A percentile compares a stretch with the other conserved stretches of the same genome.
These are phyloP conservation scores for Talaromyces nanjingensis DNA, from an alignment of 495 filamentous ascomycete genomes.

Conservation along the genomic window DNA sequence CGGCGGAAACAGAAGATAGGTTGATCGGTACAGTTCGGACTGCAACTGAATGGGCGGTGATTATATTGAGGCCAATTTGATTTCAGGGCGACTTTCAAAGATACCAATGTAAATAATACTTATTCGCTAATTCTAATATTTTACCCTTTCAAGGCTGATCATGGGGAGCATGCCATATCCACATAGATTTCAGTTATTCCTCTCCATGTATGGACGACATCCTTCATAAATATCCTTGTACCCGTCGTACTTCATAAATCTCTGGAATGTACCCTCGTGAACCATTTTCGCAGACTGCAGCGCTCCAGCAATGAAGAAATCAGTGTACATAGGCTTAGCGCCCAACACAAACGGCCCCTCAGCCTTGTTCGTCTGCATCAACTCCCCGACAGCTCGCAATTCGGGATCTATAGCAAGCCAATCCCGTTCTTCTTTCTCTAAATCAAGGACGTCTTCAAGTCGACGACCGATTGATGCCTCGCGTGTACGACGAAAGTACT, in stretches of 20 bases:
- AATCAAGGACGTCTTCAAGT: constrained; percentile 29
- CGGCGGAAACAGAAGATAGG: constrained; percentile 4
- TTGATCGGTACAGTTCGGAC: neutral
- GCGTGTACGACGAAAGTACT: constrained; percentile 32
- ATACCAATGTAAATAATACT: neutral
- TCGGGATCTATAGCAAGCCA: constrained; percentile 20
- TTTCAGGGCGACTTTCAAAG: neutral
- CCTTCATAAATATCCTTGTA: constrained; percentile 29
- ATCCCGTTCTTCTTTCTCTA: constrained; percentile 22
- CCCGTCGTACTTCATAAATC: constrained; percentile 20
- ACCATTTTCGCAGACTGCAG: constrained; percentile 28
- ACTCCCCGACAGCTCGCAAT: constrained; percentile 20
- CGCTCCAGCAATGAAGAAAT: constrained; percentile 32
- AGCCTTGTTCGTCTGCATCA: constrained; percentile 25
- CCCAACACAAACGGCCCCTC: constrained; percentile 34
- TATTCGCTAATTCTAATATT: neutral
- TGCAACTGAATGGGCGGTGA: neutral
- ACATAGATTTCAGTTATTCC: constrained; percentile 18
- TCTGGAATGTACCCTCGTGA: constrained; percentile 28
- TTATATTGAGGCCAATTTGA: neutral
- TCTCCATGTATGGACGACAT: constrained; percentile 30
- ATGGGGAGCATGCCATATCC: no score
- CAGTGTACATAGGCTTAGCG: constrained; percentile 22
- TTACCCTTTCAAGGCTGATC: no score
- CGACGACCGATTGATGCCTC: constrained; percentile 25